Percentiles rank a stretch among this genome's conserved stretches.
Conservation (phyloP, 129 eudicot genomes). For the Deinandra increscens region DNA sequence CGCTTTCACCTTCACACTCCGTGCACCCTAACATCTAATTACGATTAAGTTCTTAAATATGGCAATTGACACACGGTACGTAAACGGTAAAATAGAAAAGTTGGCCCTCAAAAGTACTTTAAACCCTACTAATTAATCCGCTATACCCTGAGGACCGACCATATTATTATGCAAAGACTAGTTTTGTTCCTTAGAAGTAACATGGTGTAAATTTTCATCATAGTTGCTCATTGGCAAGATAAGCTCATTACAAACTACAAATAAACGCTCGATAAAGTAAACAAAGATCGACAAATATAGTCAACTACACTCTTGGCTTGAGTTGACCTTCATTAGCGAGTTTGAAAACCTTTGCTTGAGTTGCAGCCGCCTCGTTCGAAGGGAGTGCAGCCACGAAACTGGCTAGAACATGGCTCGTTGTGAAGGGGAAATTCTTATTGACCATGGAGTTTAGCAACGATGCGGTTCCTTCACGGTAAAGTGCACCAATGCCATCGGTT, state of each 20-base stretch:
- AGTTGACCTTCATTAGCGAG: conserved; percentile 75
- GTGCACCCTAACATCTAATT: too few relatives aligned
- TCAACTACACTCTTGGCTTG: conserved; percentile 40
- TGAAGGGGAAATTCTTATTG: conserved; percentile 51
- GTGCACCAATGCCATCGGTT: conserved; percentile 58
- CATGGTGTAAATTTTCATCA: neutral
- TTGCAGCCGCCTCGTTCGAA: conserved; percentile 63
- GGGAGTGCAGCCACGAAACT: conserved; percentile 54
- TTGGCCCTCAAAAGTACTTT: too few relatives aligned
- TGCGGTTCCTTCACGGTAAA: conserved; percentile 81
- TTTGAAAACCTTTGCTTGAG: conserved; percentile 77
- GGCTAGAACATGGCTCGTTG: conserved; percentile 59
- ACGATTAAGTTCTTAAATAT: too few relatives aligned
- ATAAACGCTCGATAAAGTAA: neutral
- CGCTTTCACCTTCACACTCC: too few relatives aligned
- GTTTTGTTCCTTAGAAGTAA: neutral
- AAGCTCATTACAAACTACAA: conserved; percentile 3
- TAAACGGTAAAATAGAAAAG: too few relatives aligned
- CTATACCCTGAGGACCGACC: too few relatives aligned
- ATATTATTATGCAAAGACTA: too few relatives aligned
- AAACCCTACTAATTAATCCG: too few relatives aligned
- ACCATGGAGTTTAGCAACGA: conserved; percentile 74
- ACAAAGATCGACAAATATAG: neutral
- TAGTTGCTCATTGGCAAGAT: neutral
- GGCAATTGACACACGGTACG: too few relatives aligned